Conservation (phyloP, 352 stramenopile species). For the Globisporangium abappressorium region DNA sequence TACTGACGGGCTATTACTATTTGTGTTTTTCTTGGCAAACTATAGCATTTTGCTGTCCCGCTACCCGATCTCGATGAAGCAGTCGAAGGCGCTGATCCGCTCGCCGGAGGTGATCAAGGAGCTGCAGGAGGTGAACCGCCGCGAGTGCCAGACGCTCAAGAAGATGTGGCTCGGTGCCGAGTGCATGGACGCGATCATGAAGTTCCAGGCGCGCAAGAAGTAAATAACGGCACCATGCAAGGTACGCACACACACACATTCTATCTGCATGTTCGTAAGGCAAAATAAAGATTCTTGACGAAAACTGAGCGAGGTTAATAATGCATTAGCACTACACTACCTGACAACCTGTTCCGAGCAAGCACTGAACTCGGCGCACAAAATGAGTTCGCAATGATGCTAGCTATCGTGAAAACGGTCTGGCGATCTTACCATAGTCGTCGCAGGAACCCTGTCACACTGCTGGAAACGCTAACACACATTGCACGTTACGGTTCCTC, state of each 20-base stretch:
- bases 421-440: too few species aligned
- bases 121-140: constrained; percentile 52
- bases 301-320: too few species aligned
- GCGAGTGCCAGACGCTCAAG: constrained; percentile 65
- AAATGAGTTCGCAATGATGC: too few species aligned
- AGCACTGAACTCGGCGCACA: too few species aligned
- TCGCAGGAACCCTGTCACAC: too few species aligned
- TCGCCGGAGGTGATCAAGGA: constrained; percentile 41
- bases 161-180: constrained; percentile 67
- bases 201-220: constrained; percentile 72
- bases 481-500: too few species aligned
- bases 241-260: background rate
- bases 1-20: background rate
- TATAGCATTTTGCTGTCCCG: constrained; percentile 50
- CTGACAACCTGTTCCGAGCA: too few species aligned
- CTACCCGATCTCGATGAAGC: constrained; percentile 62
- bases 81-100: constrained; percentile 62
- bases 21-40: background rate
- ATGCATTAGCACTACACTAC: too few species aligned
- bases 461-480: too few species aligned
- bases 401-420: too few species aligned
- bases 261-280: background rate
- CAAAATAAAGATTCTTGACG: background rate
- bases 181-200: constrained; percentile 77
- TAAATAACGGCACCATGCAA: background rate